Percentiles rank a stretch among this genome's conserved stretches.
Conservation (phyloP, 1,139 yeast species). For the Lodderomyces theae region DNA sequence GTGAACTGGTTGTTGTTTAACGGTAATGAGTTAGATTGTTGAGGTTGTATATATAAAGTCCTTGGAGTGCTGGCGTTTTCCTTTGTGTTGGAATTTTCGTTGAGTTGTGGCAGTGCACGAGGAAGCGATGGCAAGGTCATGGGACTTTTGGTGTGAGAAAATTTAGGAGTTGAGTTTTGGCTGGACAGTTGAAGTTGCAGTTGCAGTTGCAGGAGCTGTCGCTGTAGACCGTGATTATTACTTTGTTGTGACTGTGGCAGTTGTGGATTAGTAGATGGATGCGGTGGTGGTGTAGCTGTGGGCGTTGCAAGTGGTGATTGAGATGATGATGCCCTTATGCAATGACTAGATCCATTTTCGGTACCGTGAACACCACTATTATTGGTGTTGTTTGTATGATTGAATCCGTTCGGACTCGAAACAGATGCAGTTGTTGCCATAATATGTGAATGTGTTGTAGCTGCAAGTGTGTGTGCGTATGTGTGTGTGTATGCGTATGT, state of each 20-base stretch:
- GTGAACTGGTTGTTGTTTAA: neutral
- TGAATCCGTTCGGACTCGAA: too few relatives aligned
- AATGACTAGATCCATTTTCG: too few relatives aligned
- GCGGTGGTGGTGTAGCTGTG: neutral
- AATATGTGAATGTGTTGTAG: too few relatives aligned
- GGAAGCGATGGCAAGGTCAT: neutral
- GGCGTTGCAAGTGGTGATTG: neutral
- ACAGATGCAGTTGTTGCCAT: too few relatives aligned
- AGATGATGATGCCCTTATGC: neutral
- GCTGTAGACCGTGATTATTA: conserved; percentile 1
- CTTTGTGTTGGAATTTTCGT: neutral
- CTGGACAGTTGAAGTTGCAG: neutral
- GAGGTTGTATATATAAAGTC: neutral
- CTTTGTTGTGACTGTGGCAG: neutral
- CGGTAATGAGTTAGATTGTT: neutral
- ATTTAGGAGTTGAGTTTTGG: neutral
- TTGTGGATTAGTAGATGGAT: neutral
- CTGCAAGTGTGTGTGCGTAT: too few relatives aligned
- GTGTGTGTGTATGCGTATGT: too few relatives aligned
- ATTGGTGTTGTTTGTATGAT: neutral
- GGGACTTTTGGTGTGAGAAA: neutral
- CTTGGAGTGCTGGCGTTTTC: neutral
- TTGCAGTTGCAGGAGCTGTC: conserved; percentile 2
- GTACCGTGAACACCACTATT: too few relatives aligned
- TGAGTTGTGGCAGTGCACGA: neutral